These are phyloP conservation scores for Sporothrix sp. DNA, from an alignment of 2,329 filamentous ascomycete genomes.

Conservation along the genomic window DNA sequence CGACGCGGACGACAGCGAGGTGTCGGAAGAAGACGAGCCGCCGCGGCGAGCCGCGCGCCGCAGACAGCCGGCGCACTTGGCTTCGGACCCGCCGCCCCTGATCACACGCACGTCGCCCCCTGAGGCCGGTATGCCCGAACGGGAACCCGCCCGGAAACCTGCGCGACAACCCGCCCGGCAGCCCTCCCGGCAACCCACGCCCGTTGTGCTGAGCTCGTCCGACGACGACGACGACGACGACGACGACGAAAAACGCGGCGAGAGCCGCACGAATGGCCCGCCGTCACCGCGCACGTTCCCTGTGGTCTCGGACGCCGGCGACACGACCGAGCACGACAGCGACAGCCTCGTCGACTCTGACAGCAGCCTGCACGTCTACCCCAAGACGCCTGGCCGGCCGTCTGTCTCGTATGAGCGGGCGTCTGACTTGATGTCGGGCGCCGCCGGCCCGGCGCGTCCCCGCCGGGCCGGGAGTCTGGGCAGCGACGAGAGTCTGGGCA, in stretches of 20 bases:
- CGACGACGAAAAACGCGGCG: not conserved
- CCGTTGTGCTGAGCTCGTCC: not conserved
- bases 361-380: conserved; percentile 10
- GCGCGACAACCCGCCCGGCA: too few species aligned
- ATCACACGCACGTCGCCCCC: conserved; percentile 8
- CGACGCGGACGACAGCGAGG: not conserved
- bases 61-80: not conserved
- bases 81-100: not conserved
- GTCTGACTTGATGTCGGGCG: not conserved
- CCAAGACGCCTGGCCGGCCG: not conserved
- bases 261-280: not conserved
- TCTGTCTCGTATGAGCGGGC: not conserved
- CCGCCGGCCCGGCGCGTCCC: not conserved
- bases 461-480: not conserved
- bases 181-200: not conserved
- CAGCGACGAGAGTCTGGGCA: too few species aligned
- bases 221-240: not conserved
- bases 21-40: not conserved
- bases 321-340: not conserved
- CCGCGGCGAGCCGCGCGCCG: not conserved
- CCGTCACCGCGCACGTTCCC: not conserved
- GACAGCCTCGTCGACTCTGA: conserved; percentile 3
- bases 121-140: too few species aligned
- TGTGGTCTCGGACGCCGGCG: not conserved
- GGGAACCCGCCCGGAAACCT: too few species aligned